Percentiles rank a stretch among this genome's conserved stretches.
Conservation (phyloP, 352 stramenopile genomes). For the Pythium insidiosum region DNA sequence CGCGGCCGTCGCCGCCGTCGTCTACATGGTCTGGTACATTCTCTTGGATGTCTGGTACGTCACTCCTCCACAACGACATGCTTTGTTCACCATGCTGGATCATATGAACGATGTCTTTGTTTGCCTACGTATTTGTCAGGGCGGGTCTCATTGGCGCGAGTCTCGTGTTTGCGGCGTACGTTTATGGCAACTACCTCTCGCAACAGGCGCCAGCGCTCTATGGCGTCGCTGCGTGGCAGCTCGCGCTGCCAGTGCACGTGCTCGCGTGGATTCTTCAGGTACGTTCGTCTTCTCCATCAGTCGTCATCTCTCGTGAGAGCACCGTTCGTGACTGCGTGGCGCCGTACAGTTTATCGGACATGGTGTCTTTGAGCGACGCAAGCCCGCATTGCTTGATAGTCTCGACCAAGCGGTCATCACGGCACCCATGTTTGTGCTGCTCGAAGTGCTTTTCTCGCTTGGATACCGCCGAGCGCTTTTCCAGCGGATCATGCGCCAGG, state of each 20-base stretch:
- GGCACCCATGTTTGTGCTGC: conserved; percentile 51
- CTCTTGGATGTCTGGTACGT: conserved; percentile 25
- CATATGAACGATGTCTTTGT: too few relatives aligned
- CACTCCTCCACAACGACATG: too few relatives aligned
- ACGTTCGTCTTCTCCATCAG: too few relatives aligned
- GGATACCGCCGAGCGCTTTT: conserved; percentile 36
- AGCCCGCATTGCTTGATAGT: conserved; percentile 51
- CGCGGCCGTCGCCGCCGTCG: conserved; percentile 13
- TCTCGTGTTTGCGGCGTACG: conserved; percentile 23
- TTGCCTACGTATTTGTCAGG: too few relatives aligned
- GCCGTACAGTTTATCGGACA: conserved; percentile 42
- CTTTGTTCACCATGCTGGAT: too few relatives aligned
- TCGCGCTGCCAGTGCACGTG: conserved; percentile 27
- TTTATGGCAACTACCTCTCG: conserved; percentile 25
- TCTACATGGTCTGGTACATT: conserved; percentile 56
- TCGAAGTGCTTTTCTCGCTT: conserved; percentile 39
- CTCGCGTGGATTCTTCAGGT: conserved; percentile 38
- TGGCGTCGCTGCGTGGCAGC: conserved; percentile 24
- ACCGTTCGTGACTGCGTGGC: too few relatives aligned
- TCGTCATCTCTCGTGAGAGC: too few relatives aligned
- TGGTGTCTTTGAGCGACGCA: conserved; percentile 42
- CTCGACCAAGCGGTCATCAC: conserved; percentile 42
- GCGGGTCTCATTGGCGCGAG: conserved; percentile 21
- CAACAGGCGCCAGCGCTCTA: conserved; percentile 7
- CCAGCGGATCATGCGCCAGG: conserved; percentile 23